Evolutionary conservation across 208 protist genomes (phyloP).

Genomic region (Trypanosoma lewisi): DNA sequence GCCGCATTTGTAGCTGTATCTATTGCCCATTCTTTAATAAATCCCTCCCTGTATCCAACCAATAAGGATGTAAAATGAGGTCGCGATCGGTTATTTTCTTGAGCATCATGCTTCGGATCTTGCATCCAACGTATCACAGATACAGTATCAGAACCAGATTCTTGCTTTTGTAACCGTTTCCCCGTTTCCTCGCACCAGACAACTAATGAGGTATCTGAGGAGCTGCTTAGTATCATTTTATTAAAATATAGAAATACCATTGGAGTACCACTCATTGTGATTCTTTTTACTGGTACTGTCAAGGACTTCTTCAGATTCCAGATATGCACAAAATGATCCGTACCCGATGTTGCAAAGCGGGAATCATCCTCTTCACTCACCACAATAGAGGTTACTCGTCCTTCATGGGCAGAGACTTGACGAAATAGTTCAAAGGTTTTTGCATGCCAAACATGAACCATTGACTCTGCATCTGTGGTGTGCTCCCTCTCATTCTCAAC

Average conservation of each 20-base stretch:
- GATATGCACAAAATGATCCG: constrained; percentile 59
- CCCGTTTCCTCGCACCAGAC: constrained; percentile 22
- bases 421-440: constrained; percentile 38
- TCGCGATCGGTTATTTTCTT: no score
- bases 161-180: constrained; percentile 2
- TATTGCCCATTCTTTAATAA: constrained; percentile 46
- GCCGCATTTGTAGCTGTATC: constrained; percentile 6
- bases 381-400: constrained; percentile 56
- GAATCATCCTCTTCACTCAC: constrained; percentile 34
- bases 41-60: constrained; percentile 59
- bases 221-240: constrained; percentile 16
- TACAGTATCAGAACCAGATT: constrained; percentile 2
- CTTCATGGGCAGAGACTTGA: constrained; percentile 52
- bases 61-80: constrained; percentile 26
- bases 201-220: neutral
- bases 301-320: constrained; percentile 56
- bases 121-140: constrained; percentile 15
- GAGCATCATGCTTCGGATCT: constrained; percentile 2
- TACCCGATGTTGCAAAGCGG: constrained; percentile 57
- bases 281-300: constrained; percentile 16
- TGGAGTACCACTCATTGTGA: constrained; percentile 29
- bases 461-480: constrained; percentile 45
- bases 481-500: constrained; percentile 42
- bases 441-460: constrained; percentile 68
- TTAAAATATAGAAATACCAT: constrained; percentile 17